A percentile compares a stretch with the other conserved stretches of the same genome.
Evolutionary conservation across 345 rosid species (phyloP).

Genomic region (Heritiera fomes): DNA sequence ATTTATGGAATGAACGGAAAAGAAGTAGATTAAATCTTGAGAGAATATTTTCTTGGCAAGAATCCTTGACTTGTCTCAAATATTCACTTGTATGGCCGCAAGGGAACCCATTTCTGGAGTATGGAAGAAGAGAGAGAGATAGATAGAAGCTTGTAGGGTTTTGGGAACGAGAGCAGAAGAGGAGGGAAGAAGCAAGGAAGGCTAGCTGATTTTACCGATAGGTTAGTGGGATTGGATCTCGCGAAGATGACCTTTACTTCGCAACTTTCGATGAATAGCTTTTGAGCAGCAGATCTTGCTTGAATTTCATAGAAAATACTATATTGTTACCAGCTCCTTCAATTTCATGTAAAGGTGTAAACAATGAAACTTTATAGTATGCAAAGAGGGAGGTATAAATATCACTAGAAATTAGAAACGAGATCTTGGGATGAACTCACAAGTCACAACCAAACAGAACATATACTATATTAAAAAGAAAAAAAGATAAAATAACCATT

Average conservation of each 20-base stretch:
- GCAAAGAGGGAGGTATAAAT: not conserved
- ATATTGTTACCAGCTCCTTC: constrained; percentile 14
- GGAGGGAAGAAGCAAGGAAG: not conserved
- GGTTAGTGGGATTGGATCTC: constrained; percentile 64
- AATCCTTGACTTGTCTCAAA: not conserved
- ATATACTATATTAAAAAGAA: not conserved
- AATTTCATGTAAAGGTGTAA: constrained; percentile 29
- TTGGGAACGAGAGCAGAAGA: constrained; percentile 23
- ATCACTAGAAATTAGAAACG: not conserved
- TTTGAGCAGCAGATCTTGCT: constrained; percentile 46
- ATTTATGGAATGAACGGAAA: not conserved
- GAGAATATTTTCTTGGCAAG: not conserved
- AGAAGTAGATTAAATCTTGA: not conserved
- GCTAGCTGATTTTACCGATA: constrained; percentile 3
- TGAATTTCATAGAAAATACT: constrained; percentile 36
- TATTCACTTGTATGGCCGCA: not conserved
- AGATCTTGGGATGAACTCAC: constrained; percentile 46
- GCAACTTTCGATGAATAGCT: constrained; percentile 50
- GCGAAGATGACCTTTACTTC: constrained; percentile 50
- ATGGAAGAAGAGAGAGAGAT: not conserved
- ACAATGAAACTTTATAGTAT: constrained; percentile 27
- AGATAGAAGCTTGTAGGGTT: not conserved
- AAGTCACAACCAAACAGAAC: not conserved
- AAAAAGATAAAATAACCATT: not conserved
- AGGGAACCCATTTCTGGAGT: not conserved